Evolutionary conservation across 352 stramenopile species (phyloP).

Genomic region (Phytopythium chamaehyphon): DNA sequence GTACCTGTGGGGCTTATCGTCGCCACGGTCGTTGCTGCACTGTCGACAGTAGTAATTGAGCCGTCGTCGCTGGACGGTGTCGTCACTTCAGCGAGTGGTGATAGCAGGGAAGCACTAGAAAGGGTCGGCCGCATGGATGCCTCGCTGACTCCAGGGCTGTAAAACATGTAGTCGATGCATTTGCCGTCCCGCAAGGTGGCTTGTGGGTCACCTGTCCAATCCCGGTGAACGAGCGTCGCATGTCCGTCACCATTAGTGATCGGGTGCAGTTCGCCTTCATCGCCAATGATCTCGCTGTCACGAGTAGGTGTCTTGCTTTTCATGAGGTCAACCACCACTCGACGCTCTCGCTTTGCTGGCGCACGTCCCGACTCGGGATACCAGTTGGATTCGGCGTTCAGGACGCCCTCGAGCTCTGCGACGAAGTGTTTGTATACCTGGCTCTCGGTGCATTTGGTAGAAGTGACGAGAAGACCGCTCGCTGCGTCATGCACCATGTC

Average conservation of each 20-base stretch:
- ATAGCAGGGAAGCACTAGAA: background rate
- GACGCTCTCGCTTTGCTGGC: constrained; percentile 3
- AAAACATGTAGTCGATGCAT: constrained; percentile 87
- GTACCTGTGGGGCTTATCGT: constrained; percentile 9
- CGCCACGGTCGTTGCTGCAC: constrained; percentile 6
- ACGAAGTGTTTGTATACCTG: constrained; percentile 57
- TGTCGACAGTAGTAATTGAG: constrained; percentile 4
- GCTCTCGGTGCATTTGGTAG: constrained; percentile 51
- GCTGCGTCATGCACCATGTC: constrained; percentile 44
- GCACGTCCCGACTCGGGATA: constrained; percentile 6
- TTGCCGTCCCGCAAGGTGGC: constrained; percentile 61
- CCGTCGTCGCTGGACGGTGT: constrained; percentile 2
- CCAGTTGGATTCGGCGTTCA: constrained; percentile 10
- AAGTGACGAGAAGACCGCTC: constrained; percentile 12
- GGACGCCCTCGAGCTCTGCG: constrained; percentile 34
- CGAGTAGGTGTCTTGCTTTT: constrained; percentile 17
- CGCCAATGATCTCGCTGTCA: constrained; percentile 40
- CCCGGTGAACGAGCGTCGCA: constrained; percentile 47
- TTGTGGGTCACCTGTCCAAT: constrained; percentile 20
- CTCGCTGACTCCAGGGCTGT: constrained; percentile 37
- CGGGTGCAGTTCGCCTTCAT: constrained; percentile 44
- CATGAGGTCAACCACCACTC: constrained; percentile 61
- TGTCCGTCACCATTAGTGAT: constrained; percentile 84
- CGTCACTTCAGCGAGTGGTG: constrained; percentile 3
- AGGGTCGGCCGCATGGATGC: background rate